Base-by-base conservation (phyloP, 2,329 filamentous ascomycete genomes). In the Penicillium thymicola region DNA sequence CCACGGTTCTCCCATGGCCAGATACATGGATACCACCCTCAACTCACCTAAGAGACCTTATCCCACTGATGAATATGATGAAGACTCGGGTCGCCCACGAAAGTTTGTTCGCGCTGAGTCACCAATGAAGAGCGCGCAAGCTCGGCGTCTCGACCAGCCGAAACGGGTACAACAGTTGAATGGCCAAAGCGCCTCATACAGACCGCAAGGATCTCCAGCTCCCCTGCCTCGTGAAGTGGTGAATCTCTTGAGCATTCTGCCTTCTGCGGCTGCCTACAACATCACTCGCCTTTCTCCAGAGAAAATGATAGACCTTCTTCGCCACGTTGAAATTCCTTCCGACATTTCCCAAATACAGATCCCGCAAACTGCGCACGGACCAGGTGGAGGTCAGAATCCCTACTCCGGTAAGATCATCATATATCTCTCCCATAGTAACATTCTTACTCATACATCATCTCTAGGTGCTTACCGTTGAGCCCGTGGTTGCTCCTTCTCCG, bases 101-200 rank as follows among this genome's bases (percentile, higher is more conserved):
- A 97, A 97, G 72, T 82, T 97, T 50, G 84, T 88, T 47, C 86
- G 95, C 43, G 92, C 89, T n/a, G 92, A 90, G 55, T 97, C 93
- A 5, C 94, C 95, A 0, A 81, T 97, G 37, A 99, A 97, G 72
- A 91, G 91, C 14, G 90, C 90, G 1, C 91, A 93, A 37, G 90
- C 91, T 27, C 87, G 92, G 54, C 87, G 92, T 36, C 81, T 95
- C 23, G 90, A 94, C 67, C 89, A 94, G 70, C 87, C 90, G 60
- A 81, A 81, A 56, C 76, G 80, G 44, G 76, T 78, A 9, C 70
- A 70, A 34, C 71, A 68, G 28, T 56, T 67, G 18, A 72, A 74
- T 45, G 67, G 64, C 16, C 65, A 66, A 47, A 50, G 57, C 32
- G 63, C 65, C 9, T 70, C 73, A 45, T 70, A 73, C 70, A 82